phyloP scores from a whole-genome alignment of 2,329 filamentous ascomycete species.

The Thielaviopsis punctulata region DNA sequence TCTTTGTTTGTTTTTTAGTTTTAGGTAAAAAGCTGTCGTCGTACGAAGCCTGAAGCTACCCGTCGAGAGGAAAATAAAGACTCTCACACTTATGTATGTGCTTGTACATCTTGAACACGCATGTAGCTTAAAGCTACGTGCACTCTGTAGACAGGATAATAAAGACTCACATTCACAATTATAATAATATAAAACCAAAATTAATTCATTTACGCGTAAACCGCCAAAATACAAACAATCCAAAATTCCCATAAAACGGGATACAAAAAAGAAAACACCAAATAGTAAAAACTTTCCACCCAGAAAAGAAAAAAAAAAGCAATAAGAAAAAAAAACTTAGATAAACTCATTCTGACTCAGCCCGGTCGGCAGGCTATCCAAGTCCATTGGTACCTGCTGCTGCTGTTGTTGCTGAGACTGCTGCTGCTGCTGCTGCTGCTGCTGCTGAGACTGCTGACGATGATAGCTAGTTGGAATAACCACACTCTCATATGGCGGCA shows the following conservation, averaged over 20 bases:
- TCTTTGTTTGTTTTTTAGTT: no score
- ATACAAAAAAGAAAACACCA: conserved; percentile 9
- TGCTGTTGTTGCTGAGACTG: no score
- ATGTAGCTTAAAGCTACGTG: no score
- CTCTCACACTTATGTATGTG: no score
- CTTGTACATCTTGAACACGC: no score
- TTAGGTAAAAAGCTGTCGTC: no score
- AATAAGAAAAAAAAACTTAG: conserved; percentile 17
- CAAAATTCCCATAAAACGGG: background rate
- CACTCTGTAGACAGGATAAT: no score
- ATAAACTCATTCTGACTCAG: conserved; percentile 39
- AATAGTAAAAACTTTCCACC: background rate
- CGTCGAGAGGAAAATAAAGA: no score
- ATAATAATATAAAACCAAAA: background rate
- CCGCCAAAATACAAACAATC: background rate
- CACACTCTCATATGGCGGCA: conserved; percentile 27
- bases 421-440: background rate
- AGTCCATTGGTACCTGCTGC: background rate
- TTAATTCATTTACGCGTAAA: background rate
- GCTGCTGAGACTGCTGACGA: background rate
- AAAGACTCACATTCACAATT: background rate
- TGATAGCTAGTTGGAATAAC: conserved; percentile 14
- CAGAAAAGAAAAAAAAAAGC: background rate
- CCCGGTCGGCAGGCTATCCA: conserved; percentile 30
- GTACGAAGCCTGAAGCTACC: no score